phyloP scores from a whole-genome alignment of 352 stramenopile species.

The Phytophthora cajani region DNA sequence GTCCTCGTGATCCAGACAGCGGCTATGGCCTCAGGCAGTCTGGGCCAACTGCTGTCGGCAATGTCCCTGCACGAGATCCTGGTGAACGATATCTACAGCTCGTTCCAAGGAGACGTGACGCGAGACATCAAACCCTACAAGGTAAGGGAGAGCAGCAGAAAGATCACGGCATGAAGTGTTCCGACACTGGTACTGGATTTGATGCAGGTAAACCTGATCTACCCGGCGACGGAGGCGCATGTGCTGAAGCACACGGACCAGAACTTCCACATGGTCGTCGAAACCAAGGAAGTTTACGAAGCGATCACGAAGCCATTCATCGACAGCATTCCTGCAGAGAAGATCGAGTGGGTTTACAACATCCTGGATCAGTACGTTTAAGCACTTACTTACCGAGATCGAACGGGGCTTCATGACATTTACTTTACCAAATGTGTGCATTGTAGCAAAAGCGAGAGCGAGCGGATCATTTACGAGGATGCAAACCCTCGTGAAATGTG shows the following conservation, averaged over 20 bases:
- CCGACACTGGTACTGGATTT: background rate
- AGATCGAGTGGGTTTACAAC: slow-evolving; percentile 90
- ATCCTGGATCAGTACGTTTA: slow-evolving; percentile 82
- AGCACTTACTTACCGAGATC: background rate
- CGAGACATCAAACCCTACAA: slow-evolving; percentile 79
- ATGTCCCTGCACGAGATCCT: slow-evolving; percentile 81
- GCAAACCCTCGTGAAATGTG: slow-evolving; percentile 41
- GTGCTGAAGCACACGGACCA: slow-evolving; percentile 88
- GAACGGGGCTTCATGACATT: background rate
- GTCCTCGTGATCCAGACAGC: slow-evolving; percentile 77
- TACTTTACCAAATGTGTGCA: background rate
- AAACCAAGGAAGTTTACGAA: slow-evolving; percentile 80
- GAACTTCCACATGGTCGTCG: slow-evolving; percentile 82
- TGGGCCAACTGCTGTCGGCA: slow-evolving; percentile 48
- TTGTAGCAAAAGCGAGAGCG: slow-evolving; percentile 77
- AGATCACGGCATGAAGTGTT: background rate
- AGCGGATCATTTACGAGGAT: slow-evolving; percentile 85
- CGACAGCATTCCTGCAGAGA: slow-evolving; percentile 73
- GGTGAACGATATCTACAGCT: slow-evolving; percentile 88
- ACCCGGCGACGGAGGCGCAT: slow-evolving; percentile 79
- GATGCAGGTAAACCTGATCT: slow-evolving; percentile 79
- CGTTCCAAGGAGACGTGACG: slow-evolving; percentile 73
- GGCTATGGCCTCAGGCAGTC: slow-evolving; percentile 52
- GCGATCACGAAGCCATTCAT: slow-evolving; percentile 78
- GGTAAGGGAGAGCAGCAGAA: slow-evolving; percentile 26